A percentile compares a stretch with the other conserved stretches of the same genome.
Conservation (phyloP, 805 yeast species). For the Yamadazyma takamatsuzukensis region DNA sequence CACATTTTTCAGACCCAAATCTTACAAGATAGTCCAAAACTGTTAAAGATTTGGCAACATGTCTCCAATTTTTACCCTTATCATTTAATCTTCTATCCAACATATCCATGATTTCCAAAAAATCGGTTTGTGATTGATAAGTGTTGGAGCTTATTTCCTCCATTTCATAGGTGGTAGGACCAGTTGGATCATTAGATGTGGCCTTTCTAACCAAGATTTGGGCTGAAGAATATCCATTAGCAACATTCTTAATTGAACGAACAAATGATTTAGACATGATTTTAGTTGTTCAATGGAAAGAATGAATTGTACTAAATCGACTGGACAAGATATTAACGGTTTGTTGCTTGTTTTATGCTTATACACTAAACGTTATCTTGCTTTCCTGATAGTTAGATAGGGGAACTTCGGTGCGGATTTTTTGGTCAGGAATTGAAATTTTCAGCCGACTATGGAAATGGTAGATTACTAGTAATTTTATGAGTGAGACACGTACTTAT, state of each 20-base stretch:
- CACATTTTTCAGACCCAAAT: slow-evolving; percentile 83
- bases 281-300: too few species aligned
- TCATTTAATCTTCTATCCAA: slow-evolving; percentile 88
- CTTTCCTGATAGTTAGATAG: too few species aligned
- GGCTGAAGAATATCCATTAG: slow-evolving; percentile 82
- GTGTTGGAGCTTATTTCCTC: slow-evolving; percentile 78
- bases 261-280: slow-evolving; percentile 80
- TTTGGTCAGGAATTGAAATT: too few species aligned
- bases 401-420: too few species aligned
- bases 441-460: too few species aligned
- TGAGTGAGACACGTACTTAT: too few species aligned
- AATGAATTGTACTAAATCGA: too few species aligned
- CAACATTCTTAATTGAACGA: slow-evolving; percentile 82
- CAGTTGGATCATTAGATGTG: slow-evolving; percentile 81
- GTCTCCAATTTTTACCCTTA: slow-evolving; percentile 97
- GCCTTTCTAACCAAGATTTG: slow-evolving; percentile 90
- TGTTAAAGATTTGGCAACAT: slow-evolving; percentile 85
- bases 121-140: slow-evolving; percentile 62
- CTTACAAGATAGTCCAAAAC: slow-evolving; percentile 86
- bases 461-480: too few species aligned
- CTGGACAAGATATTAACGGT: too few species aligned
- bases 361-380: too few species aligned
- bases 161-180: slow-evolving; percentile 80
- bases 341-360: too few species aligned
- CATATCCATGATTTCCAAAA: slow-evolving; percentile 91